Evolutionary conservation across 768 basidiomycete genomes (phyloP).

Genomic region (Macrocybe gigantea): DNA sequence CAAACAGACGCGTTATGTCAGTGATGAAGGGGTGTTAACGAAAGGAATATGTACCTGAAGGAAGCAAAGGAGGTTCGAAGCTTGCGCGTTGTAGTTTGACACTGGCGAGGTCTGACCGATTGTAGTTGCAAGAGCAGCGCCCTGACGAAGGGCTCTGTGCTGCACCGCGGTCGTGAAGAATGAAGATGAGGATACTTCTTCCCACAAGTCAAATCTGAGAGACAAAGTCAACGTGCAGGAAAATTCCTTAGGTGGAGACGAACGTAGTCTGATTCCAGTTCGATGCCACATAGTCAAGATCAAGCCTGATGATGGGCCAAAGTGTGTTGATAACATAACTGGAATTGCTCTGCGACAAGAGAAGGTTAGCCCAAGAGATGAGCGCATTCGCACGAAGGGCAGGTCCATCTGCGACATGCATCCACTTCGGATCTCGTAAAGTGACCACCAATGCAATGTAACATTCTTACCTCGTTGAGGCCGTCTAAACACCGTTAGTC

Average conservation of each 20-base stretch:
- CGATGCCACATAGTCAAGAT: slow-evolving; percentile 64
- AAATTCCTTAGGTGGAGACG: slow-evolving; percentile 7
- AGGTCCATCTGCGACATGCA: slow-evolving; percentile 49
- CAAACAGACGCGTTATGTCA: slow-evolving; percentile 25
- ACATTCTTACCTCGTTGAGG: slow-evolving; percentile 48
- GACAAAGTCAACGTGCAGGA: background rate
- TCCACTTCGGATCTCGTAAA: no score
- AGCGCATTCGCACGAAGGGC: slow-evolving; percentile 64
- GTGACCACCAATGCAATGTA: background rate
- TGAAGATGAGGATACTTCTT: slow-evolving; percentile 64
- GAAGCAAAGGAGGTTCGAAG: slow-evolving; percentile 65
- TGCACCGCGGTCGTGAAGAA: slow-evolving; percentile 84
- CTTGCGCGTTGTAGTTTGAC: slow-evolving; percentile 49
- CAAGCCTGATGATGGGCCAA: slow-evolving; percentile 70
- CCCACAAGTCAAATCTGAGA: slow-evolving; percentile 69
- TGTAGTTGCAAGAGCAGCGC: slow-evolving; percentile 52
- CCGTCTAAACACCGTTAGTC: slow-evolving; percentile 21
- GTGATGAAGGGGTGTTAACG: slow-evolving; percentile 52
- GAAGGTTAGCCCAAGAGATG: slow-evolving; percentile 63
- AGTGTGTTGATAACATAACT: slow-evolving; percentile 43
- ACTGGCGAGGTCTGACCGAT: slow-evolving; percentile 48
- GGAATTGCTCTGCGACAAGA: slow-evolving; percentile 40
- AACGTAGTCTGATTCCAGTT: slow-evolving; percentile 64
- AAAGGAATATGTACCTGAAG: slow-evolving; percentile 58
- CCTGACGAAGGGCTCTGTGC: slow-evolving; percentile 69